These are phyloP conservation scores for Metschnikowia similis DNA, from an alignment of 805 yeast species.

Conservation along the genomic window DNA sequence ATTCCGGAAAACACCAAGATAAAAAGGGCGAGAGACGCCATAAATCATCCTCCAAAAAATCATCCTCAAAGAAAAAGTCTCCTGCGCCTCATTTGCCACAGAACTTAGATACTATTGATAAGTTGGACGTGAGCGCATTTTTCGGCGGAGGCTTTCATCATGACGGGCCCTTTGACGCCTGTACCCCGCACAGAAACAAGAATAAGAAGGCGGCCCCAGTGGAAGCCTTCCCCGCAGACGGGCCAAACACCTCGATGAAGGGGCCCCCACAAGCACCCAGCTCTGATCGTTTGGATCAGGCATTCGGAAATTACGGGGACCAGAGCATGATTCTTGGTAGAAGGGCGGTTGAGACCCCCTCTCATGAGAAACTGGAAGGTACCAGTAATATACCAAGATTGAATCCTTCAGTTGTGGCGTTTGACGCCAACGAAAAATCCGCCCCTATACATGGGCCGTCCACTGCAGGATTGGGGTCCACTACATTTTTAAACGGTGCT, in stretches of 20 bases:
- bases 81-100: slow-evolving; percentile 51
- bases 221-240: slow-evolving; percentile 90
- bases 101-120: slow-evolving; percentile 90
- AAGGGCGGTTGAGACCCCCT: slow-evolving; percentile 7
- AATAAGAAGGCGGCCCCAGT: slow-evolving; percentile 78
- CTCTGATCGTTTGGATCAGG: slow-evolving; percentile 58
- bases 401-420: slow-evolving; percentile 52
- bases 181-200: slow-evolving; percentile 93
- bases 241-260: slow-evolving; percentile 82
- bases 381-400: slow-evolving; percentile 40
- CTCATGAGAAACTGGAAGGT: slow-evolving; percentile 19
- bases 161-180: slow-evolving; percentile 98
- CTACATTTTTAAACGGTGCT: slow-evolving; percentile 93
- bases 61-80: slow-evolving; percentile 39
- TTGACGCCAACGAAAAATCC: slow-evolving; percentile 68
- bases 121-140: slow-evolving; percentile 90
- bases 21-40: slow-evolving; percentile 13
- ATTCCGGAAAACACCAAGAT: slow-evolving; percentile 14
- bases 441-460: slow-evolving; percentile 79
- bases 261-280: slow-evolving; percentile 54
- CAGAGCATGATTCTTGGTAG: slow-evolving; percentile 39
- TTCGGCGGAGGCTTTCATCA: slow-evolving; percentile 95
- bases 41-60: slow-evolving; percentile 19
- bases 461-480: slow-evolving; percentile 84
- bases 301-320: slow-evolving; percentile 66